These are phyloP conservation scores for Malus fusca DNA, from an alignment of 306 rosid genomes.

Conservation along the genomic window DNA sequence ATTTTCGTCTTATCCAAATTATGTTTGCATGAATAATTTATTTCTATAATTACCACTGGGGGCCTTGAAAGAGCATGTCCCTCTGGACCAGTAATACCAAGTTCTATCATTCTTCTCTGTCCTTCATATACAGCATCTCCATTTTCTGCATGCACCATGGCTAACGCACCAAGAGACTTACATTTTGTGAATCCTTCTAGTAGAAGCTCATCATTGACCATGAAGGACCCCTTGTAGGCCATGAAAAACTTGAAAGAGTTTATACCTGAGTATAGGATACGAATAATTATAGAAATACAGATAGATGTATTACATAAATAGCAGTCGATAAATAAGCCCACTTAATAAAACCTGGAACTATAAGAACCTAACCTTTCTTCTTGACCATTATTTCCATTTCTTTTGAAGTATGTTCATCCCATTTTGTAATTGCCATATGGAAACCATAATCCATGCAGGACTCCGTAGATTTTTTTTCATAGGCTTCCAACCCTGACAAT, in stretches of 20 bases:
- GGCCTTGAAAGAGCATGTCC: conserved; percentile 96
- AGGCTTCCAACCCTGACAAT: conserved; percentile 68
- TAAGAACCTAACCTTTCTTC: conserved; percentile 62
- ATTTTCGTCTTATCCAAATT: background rate
- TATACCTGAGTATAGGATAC: conserved; percentile 46
- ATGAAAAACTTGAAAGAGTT: conserved; percentile 94
- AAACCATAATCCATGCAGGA: conserved; percentile 96
- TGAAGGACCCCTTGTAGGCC: conserved; percentile 84
- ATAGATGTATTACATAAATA: background rate
- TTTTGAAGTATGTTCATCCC: conserved; percentile 69
- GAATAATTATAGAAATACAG: background rate
- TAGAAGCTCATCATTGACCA: conserved; percentile 82
- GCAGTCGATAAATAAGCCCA: background rate
- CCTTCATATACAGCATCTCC: conserved; percentile 91
- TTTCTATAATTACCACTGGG: conserved; percentile 47
- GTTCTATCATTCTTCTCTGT: conserved; percentile 83
- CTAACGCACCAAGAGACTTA: conserved; percentile 93
- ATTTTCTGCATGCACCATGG: conserved; percentile 99
- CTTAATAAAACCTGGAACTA: conserved; percentile 10
- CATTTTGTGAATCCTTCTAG: conserved; percentile 78
- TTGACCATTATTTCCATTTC: conserved; percentile 86
- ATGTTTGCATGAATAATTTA: background rate
- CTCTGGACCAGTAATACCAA: conserved; percentile 94
- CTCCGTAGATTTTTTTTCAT: conserved; percentile 61
- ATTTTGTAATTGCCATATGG: conserved; percentile 94